Conservation (phyloP, 192 early-diverging fungal species). For the Spinellus fusiger region DNA sequence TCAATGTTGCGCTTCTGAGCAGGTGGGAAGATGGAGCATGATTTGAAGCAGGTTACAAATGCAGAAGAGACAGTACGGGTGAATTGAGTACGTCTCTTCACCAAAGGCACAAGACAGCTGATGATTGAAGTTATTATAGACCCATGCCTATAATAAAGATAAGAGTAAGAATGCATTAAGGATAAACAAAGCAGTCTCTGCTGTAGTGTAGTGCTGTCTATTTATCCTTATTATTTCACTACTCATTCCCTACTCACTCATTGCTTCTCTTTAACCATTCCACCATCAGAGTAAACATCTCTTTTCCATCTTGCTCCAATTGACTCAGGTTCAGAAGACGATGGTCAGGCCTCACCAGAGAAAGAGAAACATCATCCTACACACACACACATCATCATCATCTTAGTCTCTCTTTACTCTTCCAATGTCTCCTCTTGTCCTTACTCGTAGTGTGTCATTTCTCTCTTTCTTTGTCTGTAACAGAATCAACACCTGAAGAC, state of each 20-base stretch:
- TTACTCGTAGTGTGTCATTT: neutral
- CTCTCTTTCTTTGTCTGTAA: conserved; percentile 26
- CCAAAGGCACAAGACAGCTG: conserved; percentile 26
- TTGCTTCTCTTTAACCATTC: neutral
- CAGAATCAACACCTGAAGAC: conserved; percentile 26
- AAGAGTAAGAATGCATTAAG: neutral
- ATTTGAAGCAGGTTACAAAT: conserved; percentile 20
- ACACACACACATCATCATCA: neutral
- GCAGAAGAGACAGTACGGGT: conserved; percentile 9
- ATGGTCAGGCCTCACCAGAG: conserved; percentile 28
- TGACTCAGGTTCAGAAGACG: conserved; percentile 20
- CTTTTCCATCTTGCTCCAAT: conserved; percentile 23
- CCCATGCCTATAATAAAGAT: conserved; percentile 12
- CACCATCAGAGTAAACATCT: conserved; percentile 24
- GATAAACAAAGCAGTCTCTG: neutral
- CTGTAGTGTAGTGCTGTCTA: neutral
- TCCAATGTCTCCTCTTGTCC: no score
- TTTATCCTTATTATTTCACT: neutral
- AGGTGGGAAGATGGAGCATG: conserved; percentile 9
- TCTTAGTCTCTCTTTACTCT: no score
- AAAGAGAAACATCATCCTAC: conserved; percentile 28
- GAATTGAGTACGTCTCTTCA: conserved; percentile 29
- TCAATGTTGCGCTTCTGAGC: conserved; percentile 25
- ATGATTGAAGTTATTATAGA: conserved; percentile 33
- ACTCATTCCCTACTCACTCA: conserved; percentile 6